Conservation (phyloP, 1,139 yeast species). For the Taiozyma onychis region DNA sequence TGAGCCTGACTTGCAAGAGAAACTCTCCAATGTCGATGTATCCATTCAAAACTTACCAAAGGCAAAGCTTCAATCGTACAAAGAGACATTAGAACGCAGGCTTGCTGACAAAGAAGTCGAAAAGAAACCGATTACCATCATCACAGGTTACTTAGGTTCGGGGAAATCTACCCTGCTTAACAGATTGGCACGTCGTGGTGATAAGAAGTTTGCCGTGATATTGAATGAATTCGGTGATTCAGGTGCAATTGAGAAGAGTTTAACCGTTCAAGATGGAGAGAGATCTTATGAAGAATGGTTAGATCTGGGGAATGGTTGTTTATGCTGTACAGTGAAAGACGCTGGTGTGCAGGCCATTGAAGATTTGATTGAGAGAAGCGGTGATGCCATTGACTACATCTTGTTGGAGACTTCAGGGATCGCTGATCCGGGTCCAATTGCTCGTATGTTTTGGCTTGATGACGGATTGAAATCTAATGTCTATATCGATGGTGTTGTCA, state of each 20-base stretch:
- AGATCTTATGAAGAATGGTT: conserved; percentile 84
- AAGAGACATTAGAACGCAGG: conserved; percentile 13
- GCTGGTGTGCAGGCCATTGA: conserved; percentile 94
- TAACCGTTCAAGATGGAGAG: conserved; percentile 66
- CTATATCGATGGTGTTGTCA: conserved; percentile 89
- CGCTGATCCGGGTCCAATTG: conserved; percentile 98
- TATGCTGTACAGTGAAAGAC: conserved; percentile 94
- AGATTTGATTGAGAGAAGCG: conserved; percentile 67
- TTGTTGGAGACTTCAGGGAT: conserved; percentile 91
- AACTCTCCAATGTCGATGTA: conserved; percentile 13
- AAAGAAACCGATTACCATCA: conserved; percentile 76
- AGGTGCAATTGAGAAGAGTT: conserved; percentile 80
- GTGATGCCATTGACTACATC: conserved; percentile 78
- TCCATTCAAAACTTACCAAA: conserved; percentile 12
- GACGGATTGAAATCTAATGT: conserved; percentile 80
- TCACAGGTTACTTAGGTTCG: conserved; percentile 93
- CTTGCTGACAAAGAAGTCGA: conserved; percentile 2
- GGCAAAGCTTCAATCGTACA: conserved; percentile 13
- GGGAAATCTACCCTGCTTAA: conserved; percentile 89
- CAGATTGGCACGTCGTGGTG: conserved; percentile 61
- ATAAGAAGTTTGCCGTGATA: conserved; percentile 78
- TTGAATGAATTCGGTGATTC: conserved; percentile 90
- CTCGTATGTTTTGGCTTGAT: conserved; percentile 96
- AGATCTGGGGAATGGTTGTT: conserved; percentile 92
- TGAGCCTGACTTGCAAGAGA: conserved; percentile 16